phyloP scores from a whole-genome alignment of 139 green algal species.

The Gonium pectorale region DNA sequence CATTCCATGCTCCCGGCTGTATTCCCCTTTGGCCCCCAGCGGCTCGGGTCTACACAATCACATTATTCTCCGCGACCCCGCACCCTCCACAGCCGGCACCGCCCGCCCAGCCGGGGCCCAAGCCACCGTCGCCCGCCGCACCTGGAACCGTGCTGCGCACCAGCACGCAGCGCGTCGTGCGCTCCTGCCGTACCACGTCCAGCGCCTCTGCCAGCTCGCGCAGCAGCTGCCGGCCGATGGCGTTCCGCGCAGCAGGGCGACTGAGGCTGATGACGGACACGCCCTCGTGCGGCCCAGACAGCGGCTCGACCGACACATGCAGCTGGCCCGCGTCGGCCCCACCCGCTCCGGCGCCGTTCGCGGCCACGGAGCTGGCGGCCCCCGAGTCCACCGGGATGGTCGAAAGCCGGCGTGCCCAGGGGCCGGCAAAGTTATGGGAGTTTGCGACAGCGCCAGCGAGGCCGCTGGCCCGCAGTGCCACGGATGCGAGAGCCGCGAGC shows the following conservation, averaged over 20 bases:
- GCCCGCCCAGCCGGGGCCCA: not conserved
- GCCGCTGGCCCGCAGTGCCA: no score
- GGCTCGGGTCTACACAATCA: no score
- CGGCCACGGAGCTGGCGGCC: no score
- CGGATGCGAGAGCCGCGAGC: not conserved
- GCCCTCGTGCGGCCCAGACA: slow-evolving; percentile 68
- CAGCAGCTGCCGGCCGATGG: slow-evolving; percentile 81
- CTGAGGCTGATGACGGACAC: slow-evolving; percentile 76
- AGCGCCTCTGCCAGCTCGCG: slow-evolving; percentile 75
- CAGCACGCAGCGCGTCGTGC: slow-evolving; percentile 78
- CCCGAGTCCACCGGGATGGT: no score
- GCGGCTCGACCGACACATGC: slow-evolving; percentile 71
- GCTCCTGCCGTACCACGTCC: slow-evolving; percentile 70
- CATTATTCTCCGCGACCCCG: no score
- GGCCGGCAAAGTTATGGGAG: no score
- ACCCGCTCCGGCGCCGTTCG: not conserved
- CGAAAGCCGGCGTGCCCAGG: no score
- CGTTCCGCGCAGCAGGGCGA: slow-evolving; percentile 75
- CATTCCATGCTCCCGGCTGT: no score
- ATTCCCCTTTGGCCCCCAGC: no score
- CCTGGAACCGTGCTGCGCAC: slow-evolving; percentile 68
- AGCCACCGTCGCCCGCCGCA: not conserved
- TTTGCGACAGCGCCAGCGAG: no score
- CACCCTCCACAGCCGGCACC: no score
- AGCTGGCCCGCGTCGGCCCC: slow-evolving; percentile 22